Evolutionary conservation across 768 basidiomycete species (phyloP).

Genomic region (Xerocomellus intermedius): DNA sequence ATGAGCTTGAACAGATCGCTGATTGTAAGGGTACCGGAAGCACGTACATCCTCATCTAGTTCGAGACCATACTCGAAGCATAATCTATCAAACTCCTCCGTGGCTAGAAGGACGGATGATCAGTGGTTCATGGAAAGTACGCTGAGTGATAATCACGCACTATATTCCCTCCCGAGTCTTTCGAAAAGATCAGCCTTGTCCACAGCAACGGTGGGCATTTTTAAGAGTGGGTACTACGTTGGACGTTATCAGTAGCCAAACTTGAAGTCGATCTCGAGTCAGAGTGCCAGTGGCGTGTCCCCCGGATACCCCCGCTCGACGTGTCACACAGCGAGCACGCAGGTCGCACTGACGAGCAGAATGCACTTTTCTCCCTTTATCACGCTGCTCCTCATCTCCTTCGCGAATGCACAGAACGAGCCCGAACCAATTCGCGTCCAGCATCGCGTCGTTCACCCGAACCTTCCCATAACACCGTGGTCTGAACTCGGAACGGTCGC

Average conservation of each 20-base stretch:
- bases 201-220: constrained; percentile 93
- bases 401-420: constrained; percentile 13
- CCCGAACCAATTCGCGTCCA: constrained; percentile 15
- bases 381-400: constrained; percentile 13
- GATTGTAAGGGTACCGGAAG: not conserved
- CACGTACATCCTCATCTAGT: constrained; percentile 92
- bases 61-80: constrained; percentile 98
- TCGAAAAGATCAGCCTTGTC: constrained; percentile 95
- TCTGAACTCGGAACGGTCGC: constrained; percentile 26
- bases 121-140: constrained; percentile 7
- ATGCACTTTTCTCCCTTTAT: constrained; percentile 9
- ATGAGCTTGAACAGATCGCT: not conserved
- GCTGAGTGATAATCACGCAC: constrained; percentile 41
- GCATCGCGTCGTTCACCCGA: constrained; percentile 35
- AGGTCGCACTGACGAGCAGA: not conserved
- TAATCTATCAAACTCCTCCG: constrained; percentile 91
- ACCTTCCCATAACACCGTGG: constrained; percentile 26
- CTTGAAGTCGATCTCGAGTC: not conserved
- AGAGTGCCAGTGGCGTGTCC: constrained; percentile 7
- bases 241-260: not conserved
- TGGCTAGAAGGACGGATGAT: constrained; percentile 50
- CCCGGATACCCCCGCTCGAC: constrained; percentile 19
- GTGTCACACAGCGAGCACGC: constrained; percentile 5
- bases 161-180: constrained; percentile 77
- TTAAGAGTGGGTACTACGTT: not conserved